Evolutionary conservation across 768 basidiomycete species (phyloP).

Genomic region (Lactarius tabidus): DNA sequence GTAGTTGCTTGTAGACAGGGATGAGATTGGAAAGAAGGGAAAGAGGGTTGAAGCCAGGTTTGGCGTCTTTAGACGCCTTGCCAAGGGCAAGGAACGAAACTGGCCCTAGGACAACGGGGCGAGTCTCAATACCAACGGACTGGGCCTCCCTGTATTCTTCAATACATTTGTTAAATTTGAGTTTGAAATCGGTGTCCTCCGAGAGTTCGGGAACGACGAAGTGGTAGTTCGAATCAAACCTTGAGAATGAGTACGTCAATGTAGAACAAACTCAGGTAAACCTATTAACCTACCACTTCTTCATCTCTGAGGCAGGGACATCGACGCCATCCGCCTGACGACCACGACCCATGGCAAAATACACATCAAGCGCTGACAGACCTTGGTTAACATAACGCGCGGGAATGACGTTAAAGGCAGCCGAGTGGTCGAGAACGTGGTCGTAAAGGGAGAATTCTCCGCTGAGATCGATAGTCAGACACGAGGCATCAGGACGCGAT

Average conservation of each 20-base stretch:
- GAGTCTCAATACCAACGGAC: slow-evolving; percentile 81
- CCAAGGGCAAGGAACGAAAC: slow-evolving; percentile 92
- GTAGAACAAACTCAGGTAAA: slow-evolving; percentile 1
- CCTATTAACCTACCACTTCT: slow-evolving; percentile 79
- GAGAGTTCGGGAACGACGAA: slow-evolving; percentile 97
- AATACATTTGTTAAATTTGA: slow-evolving; percentile 93
- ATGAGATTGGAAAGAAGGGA: slow-evolving; percentile 85
- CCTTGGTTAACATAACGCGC: slow-evolving; percentile 86
- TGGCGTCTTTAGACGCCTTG: slow-evolving; percentile 83
- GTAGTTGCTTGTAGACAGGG: slow-evolving; percentile 86
- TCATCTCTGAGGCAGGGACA: slow-evolving; percentile 98
- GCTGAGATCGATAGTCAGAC: slow-evolving; percentile 40
- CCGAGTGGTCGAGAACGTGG: slow-evolving; percentile 96
- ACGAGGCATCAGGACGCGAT: slow-evolving; percentile 24
- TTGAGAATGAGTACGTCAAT: slow-evolving; percentile 31
- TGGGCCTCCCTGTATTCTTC: slow-evolving; percentile 95
- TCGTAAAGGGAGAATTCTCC: slow-evolving; percentile 99
- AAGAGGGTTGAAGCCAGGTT: slow-evolving; percentile 83
- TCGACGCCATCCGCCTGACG: slow-evolving; percentile 93
- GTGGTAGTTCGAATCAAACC: slow-evolving; percentile 99
- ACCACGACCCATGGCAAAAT: slow-evolving; percentile 99
- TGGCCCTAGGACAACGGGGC: slow-evolving; percentile 94
- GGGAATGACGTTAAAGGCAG: slow-evolving; percentile 95
- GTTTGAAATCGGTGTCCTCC: slow-evolving; percentile 86
- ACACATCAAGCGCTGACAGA: slow-evolving; percentile 87